Evolutionary conservation across 2,329 filamentous ascomycete genomes (phyloP), one percentile per base, ranked within the genome.

Genomic region (Hypoxylon sp.): DNA sequence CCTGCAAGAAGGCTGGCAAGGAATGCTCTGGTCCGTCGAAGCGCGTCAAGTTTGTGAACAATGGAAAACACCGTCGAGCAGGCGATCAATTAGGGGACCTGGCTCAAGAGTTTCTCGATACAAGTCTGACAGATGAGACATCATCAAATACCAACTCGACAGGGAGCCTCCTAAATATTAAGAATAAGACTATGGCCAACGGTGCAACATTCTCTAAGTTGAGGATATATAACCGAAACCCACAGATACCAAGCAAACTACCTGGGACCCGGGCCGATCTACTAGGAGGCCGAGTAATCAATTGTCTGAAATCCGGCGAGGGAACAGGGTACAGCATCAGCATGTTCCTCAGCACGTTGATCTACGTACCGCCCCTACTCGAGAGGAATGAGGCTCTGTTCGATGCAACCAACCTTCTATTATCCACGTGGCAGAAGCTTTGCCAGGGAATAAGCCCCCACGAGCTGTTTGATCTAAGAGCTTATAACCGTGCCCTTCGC

Each of bases 121-220:
- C 14, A 8, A 47, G 25, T 48, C 8, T 41, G 12, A 27, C 45
- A 21, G 52, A 43, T 9, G 37, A 50, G 16, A 16, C 14, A 9
- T 58, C 52, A 14, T 30, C 14, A n/a, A 30, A 50, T 25, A 11
- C 37, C 5, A 16, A n/a, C 12, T 11, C 50, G 3, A 50, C 32
- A 5, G 34, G 23, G 29, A 52, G 32, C 16, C 48, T 63, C 14
- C 25, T 64, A 2, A 54, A 54, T 43, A 34, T 64, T n/a, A 58
- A 29, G n/a, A 61, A 61, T 23, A 53, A 34, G 21, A 64, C 61
- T 30, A 67, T 53, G 12, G n/a, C 41, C 25, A 58, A 21, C 37
- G 64, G 65, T n/a, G 56, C 65, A 50, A 67, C 43, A 7, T 67
- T 61, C 39, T 67, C 65, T 14, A 67, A 67, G 8, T 16, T 64